Conservation (phyloP, 169 alveolate genomes). For the Plasmodium knowlesi region DNA sequence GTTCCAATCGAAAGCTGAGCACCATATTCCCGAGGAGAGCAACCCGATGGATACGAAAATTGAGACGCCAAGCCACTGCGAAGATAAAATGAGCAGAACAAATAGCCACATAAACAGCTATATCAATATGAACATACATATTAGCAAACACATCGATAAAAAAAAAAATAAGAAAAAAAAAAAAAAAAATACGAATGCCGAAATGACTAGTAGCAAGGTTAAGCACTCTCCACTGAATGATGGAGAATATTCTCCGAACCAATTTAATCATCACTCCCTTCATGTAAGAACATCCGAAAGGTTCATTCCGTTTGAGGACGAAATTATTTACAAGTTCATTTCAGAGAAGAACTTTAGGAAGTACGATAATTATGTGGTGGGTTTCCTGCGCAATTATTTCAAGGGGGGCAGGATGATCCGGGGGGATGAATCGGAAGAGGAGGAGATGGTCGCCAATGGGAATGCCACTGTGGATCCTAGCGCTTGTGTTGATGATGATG, state of each 20-base stretch:
- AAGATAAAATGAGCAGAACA: not conserved
- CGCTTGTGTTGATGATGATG: not conserved
- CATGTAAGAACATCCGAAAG: not conserved
- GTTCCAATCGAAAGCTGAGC: not conserved
- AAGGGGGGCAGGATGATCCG: not conserved
- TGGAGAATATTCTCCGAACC: not conserved
- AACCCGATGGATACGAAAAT: not conserved
- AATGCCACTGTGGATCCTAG: not conserved
- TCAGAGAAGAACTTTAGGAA: slow-evolving; percentile 39
- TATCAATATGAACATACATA: not conserved
- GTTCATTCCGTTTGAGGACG: slow-evolving; percentile 35
- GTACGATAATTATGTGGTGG: slow-evolving; percentile 42
- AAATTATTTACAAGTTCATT: slow-evolving; percentile 55
- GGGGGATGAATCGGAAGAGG: not conserved
- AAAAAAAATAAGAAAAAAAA: slow-evolving; percentile 37
- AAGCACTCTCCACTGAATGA: not conserved
- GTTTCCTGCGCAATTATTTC: slow-evolving; percentile 24
- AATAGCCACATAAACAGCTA: not conserved
- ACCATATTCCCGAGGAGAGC: not conserved
- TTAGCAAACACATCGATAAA: slow-evolving; percentile 3
- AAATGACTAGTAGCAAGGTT: not conserved
- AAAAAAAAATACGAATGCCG: not conserved
- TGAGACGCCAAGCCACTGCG: not conserved
- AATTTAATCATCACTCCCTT: not conserved
- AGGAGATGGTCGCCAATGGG: not conserved